These are phyloP conservation scores for Cenchrus americanus DNA, from an alignment of 176 grass and related monocot species.

Conservation along the genomic window DNA sequence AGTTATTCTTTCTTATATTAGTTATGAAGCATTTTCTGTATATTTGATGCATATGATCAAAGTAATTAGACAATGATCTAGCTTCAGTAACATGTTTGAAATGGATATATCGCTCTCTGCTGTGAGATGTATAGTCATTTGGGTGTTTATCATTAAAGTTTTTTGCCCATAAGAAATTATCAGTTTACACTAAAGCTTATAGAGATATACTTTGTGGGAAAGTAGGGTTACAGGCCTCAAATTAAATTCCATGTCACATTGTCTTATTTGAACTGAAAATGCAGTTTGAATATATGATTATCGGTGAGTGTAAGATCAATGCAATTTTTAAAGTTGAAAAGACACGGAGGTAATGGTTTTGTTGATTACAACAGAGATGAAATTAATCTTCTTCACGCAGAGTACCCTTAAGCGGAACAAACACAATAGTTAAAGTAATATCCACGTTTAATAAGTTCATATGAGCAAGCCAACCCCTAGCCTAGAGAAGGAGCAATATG, in stretches of 20 bases:
- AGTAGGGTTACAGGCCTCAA: background rate
- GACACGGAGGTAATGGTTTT: background rate
- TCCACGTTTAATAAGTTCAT: background rate
- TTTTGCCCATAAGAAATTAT: background rate
- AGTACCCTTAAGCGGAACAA: background rate
- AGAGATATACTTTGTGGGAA: background rate
- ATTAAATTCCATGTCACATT: background rate
- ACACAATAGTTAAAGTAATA: background rate
- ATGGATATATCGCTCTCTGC: background rate
- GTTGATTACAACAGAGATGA: background rate
- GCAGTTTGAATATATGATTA: constrained; percentile 15
- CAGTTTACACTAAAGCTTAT: background rate
- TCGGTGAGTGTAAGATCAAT: background rate
- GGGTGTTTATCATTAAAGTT: background rate
- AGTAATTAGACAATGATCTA: background rate
- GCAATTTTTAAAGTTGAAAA: background rate
- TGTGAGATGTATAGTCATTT: background rate
- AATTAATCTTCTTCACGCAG: background rate
- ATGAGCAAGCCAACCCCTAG: background rate
- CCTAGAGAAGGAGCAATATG: background rate
- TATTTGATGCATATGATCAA: constrained; percentile 4
- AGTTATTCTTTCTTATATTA: background rate
- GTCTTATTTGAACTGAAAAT: background rate
- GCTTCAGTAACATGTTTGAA: background rate
- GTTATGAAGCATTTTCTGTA: background rate